These are phyloP conservation scores for Chamaecrista fasciculata DNA, from an alignment of 306 rosid species.

Conservation along the genomic window DNA sequence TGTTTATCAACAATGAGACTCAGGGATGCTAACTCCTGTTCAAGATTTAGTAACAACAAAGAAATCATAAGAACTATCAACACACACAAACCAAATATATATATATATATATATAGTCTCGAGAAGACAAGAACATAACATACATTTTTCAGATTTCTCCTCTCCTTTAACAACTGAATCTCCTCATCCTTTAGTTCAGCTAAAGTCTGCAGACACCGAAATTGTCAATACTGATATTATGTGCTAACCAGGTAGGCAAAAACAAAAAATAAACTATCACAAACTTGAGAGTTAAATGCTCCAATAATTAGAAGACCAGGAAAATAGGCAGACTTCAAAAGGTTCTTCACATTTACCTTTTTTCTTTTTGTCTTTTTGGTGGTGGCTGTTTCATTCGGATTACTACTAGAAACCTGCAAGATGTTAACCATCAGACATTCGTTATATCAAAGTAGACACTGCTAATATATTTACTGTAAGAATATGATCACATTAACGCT, in stretches of 20 bases:
- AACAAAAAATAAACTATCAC: background rate
- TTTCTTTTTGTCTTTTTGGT: conserved; percentile 59
- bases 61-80: background rate
- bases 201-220: conserved; percentile 44
- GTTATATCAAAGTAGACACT: background rate
- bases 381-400: conserved; percentile 35
- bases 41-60: background rate
- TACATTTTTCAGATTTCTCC: conserved; percentile 48
- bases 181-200: conserved; percentile 69
- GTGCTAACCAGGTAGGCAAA: background rate
- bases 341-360: conserved; percentile 43
- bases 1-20: conserved; percentile 44
- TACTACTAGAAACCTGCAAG: conserved; percentile 35
- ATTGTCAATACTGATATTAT: background rate
- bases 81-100: background rate
- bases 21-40: conserved; percentile 48
- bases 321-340: background rate
- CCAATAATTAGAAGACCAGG: background rate
- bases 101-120: background rate
- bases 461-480: background rate
- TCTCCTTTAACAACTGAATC: conserved; percentile 47
- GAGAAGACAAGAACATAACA: background rate
- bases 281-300: background rate
- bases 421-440: conserved; percentile 3
- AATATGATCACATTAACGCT: background rate